Evolutionary conservation across 2,329 filamentous ascomycete species (phyloP), one percentile per base, ranked within the genome.

Genomic region (Aureobasidium uvarum): DNA sequence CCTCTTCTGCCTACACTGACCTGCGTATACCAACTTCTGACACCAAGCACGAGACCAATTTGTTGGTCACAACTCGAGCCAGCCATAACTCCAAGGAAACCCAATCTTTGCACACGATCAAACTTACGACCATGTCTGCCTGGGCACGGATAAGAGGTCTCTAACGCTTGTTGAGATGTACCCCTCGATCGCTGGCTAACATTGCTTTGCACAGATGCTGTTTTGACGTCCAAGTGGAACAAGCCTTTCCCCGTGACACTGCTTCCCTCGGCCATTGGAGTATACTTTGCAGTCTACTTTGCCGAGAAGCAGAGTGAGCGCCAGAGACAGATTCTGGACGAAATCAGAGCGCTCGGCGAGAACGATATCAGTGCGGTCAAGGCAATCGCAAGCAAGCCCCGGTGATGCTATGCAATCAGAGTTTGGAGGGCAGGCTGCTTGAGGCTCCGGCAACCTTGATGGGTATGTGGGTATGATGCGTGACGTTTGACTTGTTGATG

Each of bases 181-280:
- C 6, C 23, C 16, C 20, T 5, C 1, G 18, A 25, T 28, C 4
- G 20, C 41, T 10, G 36, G 45, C 58, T 62, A 14, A 62, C 45
- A 51, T 31, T 36, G 3, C 13, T 2, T 11, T 7, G 2, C 5
- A 18, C 38, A 74, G 72, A 74, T 64, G 55, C 48, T 20, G 71
- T 73, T 65, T 60, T 74, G 2, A 73, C 71, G 36, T 72, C 70
- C 10, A 74, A 74, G 67, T 74, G 70, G 67, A 74, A 73, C 68
- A 73, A 74, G 62, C 72, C 72, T 2, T 74, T 74, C 46, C 72
- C 72, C 0, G 72, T 74, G 13, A 74, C 72, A 0, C 45, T 74
- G 18, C 45, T 74, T 3, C 72, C 72, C 11, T 73, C 72, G 10
- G 72, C 72, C 1, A 73, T 74, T 43, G 72, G 72, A 3, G 71